Evolutionary conservation across 2,329 filamentous ascomycete species (phyloP), one percentile per base, ranked within the genome.

Genomic region (Chaetomium olivaceum): DNA sequence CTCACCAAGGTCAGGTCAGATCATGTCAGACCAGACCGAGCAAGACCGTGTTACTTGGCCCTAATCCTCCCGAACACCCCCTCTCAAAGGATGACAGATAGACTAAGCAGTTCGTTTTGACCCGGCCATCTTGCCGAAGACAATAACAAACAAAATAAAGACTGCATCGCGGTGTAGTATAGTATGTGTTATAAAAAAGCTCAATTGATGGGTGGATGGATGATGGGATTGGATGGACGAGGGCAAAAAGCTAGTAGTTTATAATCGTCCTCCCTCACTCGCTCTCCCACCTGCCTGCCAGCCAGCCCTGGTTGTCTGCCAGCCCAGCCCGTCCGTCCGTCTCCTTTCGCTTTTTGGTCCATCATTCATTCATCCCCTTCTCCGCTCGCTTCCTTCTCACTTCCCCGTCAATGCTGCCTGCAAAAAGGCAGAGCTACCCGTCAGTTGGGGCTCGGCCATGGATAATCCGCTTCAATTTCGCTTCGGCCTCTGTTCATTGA

Each of bases 171-270:
- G 27, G 27, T 29, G 51, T 9, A 11, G 9, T 29, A 11, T 14
- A 27, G 16, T 36, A 25, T 27, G 9, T 36, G n/a, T 36, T 3
- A 23, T 57, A 57, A 21, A 57, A 57, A 36, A 36, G 54, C 54
- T 57, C 54, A 39, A 57, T 57, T 57, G 54, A 39, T 48, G 43
- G 43, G 16, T 48, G 43, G 43, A 48, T 48, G 43, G 43, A 48
- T 21, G 36, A 43, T 43, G 36, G 36, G 36, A 43, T 43, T 43
- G 27, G 52, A 52, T 27, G 50, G 25, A 25, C 31, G 52, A 33
- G 52, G 31, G 19, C 23, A 54, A 57, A 39, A 57, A 57, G 54
- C 54, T 57, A 57, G 52, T 55, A 55, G 29, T 57, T 57, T 36
- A 57, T 57, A 16, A 39, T 39, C 29, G 29, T 58, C 39, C 29